phyloP scores from a whole-genome alignment of 208 protist species.

The Vickermania spadyakhi region DNA sequence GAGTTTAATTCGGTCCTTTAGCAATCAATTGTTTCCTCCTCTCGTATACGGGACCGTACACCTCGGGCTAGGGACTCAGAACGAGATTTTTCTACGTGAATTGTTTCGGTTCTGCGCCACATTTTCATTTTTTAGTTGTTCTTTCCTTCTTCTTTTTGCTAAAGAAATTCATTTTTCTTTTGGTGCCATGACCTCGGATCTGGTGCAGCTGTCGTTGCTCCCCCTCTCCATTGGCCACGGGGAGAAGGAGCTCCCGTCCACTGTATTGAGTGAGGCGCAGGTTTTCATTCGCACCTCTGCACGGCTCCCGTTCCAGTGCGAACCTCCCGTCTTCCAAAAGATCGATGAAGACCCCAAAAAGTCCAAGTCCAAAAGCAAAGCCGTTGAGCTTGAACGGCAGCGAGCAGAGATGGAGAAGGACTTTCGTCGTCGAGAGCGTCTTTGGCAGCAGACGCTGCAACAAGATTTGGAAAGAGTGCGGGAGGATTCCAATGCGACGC shows the following conservation, averaged over 20 bases:
- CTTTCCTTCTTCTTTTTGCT: no score
- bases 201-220: not conserved
- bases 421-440: not conserved
- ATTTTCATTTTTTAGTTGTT: no score
- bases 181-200: not conserved
- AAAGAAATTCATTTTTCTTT: no score
- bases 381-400: not conserved
- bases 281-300: not conserved
- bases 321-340: not conserved
- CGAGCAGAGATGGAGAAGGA: not conserved
- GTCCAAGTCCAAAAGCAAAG: not conserved
- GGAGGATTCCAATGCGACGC: not conserved
- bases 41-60: no score
- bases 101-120: no score
- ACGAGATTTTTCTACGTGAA: no score
- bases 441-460: not conserved
- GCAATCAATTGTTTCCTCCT: no score
- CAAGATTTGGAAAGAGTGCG: not conserved
- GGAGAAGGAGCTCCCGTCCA: not conserved
- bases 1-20: no score
- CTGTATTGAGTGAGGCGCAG: not conserved
- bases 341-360: not conserved
- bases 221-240: not conserved
- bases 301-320: not conserved
- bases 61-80: no score